Evolutionary conservation across 805 yeast genomes (phyloP).

Genomic region (Starmerella powellii): DNA sequence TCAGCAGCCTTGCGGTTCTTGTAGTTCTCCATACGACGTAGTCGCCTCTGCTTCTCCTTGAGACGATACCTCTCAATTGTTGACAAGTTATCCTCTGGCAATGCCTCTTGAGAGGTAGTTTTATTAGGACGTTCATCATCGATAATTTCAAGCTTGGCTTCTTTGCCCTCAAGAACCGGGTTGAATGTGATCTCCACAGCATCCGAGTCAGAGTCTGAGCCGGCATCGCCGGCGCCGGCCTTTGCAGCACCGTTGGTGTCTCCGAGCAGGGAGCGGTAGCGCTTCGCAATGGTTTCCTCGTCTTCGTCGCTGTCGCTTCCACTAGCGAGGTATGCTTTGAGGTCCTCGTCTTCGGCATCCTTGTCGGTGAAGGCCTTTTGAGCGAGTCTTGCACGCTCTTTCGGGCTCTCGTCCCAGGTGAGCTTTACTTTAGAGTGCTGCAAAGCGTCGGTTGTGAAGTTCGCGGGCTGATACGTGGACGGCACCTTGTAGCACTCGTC

Average conservation of each 20-base stretch:
- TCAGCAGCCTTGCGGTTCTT: conserved; percentile 47
- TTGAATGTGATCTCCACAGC: conserved; percentile 95
- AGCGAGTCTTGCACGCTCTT: conserved; percentile 65
- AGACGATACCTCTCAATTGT: conserved; percentile 71
- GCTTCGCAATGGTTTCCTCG: conserved; percentile 17
- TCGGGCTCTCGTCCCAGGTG: conserved; percentile 98
- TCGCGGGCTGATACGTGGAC: conserved; percentile 60
- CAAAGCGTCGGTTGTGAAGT: conserved; percentile 85
- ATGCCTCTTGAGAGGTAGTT: conserved; percentile 19
- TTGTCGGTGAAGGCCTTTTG: conserved; percentile 70
- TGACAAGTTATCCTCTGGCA: conserved; percentile 45
- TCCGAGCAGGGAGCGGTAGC: conserved; percentile 21
- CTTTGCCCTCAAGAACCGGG: conserved; percentile 56
- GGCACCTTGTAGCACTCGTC: conserved; percentile 68
- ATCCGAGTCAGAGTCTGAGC: conserved; percentile 38
- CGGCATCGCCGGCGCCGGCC: conserved; percentile 24
- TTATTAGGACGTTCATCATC: conserved; percentile 4
- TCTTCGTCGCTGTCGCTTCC: conserved; percentile 27
- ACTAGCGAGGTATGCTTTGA: conserved; percentile 50
- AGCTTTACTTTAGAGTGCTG: conserved; percentile 92
- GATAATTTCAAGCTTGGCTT: conserved; percentile 24
- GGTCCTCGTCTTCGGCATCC: conserved; percentile 49
- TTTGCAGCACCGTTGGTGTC: background rate
- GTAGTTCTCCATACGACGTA: conserved; percentile 64
- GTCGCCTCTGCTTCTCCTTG: conserved; percentile 87